Evolutionary conservation across 768 basidiomycete species (phyloP).

Genomic region (Xerocomellus chrysenteron): DNA sequence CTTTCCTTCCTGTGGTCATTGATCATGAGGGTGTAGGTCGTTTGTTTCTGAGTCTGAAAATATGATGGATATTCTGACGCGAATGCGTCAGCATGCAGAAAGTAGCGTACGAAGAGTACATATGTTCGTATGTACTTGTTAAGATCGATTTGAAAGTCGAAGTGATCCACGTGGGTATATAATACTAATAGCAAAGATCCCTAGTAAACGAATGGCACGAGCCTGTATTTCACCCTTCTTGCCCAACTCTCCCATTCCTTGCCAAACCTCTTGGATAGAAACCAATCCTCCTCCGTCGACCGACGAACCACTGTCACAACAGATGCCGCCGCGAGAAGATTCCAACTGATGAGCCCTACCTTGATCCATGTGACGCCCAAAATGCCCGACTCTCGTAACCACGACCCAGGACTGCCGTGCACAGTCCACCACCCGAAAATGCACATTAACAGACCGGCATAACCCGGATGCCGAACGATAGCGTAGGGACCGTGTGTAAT

Average conservation of each 20-base stretch:
- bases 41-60: constrained; percentile 42
- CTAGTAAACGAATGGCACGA: constrained; percentile 8
- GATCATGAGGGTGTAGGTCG: constrained; percentile 55
- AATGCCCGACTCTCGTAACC: constrained; percentile 4
- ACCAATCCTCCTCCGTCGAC: constrained; percentile 21
- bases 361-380: background rate
- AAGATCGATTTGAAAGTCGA: too few species aligned
- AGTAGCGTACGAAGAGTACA: too few species aligned
- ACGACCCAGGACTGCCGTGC: background rate
- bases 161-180: too few species aligned
- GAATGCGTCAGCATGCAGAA: background rate
- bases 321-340: background rate
- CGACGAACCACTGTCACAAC: constrained; percentile 11
- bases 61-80: constrained; percentile 27
- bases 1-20: constrained; percentile 81
- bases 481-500: constrained; percentile 30
- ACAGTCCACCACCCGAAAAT: background rate
- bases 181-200: too few species aligned
- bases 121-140: too few species aligned
- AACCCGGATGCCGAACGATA: constrained; percentile 31
- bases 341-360: background rate
- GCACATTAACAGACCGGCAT: constrained; percentile 8
- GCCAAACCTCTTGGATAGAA: constrained; percentile 17
- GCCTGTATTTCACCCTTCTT: constrained; percentile 6
- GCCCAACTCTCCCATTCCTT: constrained; percentile 24